Evolutionary conservation across 495 filamentous ascomycete genomes (phyloP), one percentile per base, ranked within the genome.

Genomic region (Penicillium parvum): DNA sequence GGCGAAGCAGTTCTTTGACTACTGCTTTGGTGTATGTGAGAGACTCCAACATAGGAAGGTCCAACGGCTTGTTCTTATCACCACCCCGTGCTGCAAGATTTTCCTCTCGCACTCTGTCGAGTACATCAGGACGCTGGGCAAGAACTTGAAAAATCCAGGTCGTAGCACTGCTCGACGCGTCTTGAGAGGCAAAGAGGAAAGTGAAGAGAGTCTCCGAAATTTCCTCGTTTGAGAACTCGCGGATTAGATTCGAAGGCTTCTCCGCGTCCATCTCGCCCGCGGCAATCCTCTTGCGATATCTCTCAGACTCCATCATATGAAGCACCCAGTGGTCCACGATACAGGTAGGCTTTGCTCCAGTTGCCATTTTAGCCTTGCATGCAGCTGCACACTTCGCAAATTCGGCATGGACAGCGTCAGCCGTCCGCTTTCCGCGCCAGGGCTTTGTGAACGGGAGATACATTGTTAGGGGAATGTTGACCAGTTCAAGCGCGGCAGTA

Each of bases 121-220:
- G 74, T 15, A 91, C 74, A 45, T 97, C 90, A 2, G 90, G 90
- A 45, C 88, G 79, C 55, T 97, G 86, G 17, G 91, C 91, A 60
- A 90, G 76, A 49, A 85, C 77, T 60, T 97, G 91, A 74, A 95
- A 92, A 17, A 96, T 68, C 86, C 90, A 96, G 26, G 88, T 95
- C 39, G 79, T 78, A 23, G 91, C 89, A 53, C 86, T 91, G 65
- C 83, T 88, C 17, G 90, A 90, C 23, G 91, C 91, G 57, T 97
- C 91, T 66, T 97, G 91, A 20, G 86, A 91, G 27, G 91, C 91
- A 65, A 97, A 97, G 28, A 97, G 78, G 74, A 97, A 95, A 26
- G 91, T 95, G 71, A 96, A 92, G 34, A 97, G 46, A 1, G 91
- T 96, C 72, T 90, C 85, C 17, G 85, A 72, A 55, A 97, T 96